These are phyloP conservation scores for Lanmaoa pseudosensibilis DNA, from an alignment of 768 basidiomycete genomes.

Conservation along the genomic window DNA sequence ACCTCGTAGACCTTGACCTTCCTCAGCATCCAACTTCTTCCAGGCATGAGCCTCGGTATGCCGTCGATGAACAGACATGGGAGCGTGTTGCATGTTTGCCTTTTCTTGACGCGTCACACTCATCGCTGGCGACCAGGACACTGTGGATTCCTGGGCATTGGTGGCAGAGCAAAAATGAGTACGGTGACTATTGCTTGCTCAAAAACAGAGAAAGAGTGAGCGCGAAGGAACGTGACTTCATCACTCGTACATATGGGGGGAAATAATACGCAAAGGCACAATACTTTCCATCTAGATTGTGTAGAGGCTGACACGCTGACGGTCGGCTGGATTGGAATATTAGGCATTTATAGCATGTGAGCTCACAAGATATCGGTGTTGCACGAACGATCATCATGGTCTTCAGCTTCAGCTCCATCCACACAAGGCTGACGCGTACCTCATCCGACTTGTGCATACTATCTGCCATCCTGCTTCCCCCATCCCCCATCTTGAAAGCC, in stretches of 20 bases:
- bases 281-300: constrained; percentile 2
- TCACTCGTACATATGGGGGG: constrained; percentile 4
- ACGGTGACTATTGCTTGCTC: constrained; percentile 90
- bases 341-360: constrained; percentile 6
- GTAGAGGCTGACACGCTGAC: constrained; percentile 22
- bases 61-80: constrained; percentile 65
- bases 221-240: constrained; percentile 26
- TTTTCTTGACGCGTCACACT: constrained; percentile 82
- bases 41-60: constrained; percentile 77
- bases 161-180: constrained; percentile 72
- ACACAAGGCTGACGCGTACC: constrained; percentile 37
- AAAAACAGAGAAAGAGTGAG: constrained; percentile 49
- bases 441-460: constrained; percentile 42
- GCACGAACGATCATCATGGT: constrained; percentile 10
- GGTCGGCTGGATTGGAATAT: constrained; percentile 20
- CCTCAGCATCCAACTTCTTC: constrained; percentile 62
- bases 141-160: constrained; percentile 75
- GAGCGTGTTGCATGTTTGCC: constrained; percentile 76
- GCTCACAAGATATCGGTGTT: not conserved
- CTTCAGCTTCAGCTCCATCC: constrained; percentile 16
- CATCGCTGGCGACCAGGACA: constrained; percentile 67
- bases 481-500: constrained; percentile 48
- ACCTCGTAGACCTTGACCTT: constrained; percentile 88
- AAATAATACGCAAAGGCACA: constrained; percentile 10
- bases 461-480: constrained; percentile 37